Evolutionary conservation across 768 basidiomycete genomes (phyloP).

Genomic region (Pulveroboletus sp.): DNA sequence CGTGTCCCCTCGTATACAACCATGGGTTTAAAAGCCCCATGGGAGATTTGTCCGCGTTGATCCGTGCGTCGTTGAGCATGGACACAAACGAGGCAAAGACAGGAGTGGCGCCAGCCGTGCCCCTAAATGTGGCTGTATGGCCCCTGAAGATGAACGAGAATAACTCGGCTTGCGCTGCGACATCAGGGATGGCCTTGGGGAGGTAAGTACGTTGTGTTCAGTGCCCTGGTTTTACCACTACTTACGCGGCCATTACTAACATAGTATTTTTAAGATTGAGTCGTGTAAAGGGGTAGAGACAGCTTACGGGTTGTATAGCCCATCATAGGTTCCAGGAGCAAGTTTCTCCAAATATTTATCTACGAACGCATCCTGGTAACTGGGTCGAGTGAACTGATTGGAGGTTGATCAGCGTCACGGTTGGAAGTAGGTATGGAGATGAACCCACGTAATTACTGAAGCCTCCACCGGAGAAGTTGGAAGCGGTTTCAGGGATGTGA

Average conservation of each 20-base stretch:
- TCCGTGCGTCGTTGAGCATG: constrained; percentile 62
- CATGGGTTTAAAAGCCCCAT: constrained; percentile 69
- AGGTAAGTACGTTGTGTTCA: neutral
- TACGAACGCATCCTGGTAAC: constrained; percentile 51
- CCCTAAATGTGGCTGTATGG: constrained; percentile 38
- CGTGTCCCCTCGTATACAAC: constrained; percentile 41
- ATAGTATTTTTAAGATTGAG: neutral
- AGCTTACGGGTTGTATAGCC: constrained; percentile 59
- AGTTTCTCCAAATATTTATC: constrained; percentile 43
- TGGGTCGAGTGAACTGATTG: constrained; percentile 51
- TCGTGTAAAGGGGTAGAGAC: neutral
- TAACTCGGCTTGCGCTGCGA: constrained; percentile 53
- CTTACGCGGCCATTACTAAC: constrained; percentile 50
- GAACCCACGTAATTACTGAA: constrained; percentile 62
- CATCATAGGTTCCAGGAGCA: constrained; percentile 48
- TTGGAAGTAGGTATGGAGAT: constrained; percentile 2
- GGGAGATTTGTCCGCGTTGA: constrained; percentile 39
- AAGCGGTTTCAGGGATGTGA: constrained; percentile 56
- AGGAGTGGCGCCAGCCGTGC: constrained; percentile 67
- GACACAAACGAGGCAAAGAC: constrained; percentile 63
- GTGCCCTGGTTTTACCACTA: neutral
- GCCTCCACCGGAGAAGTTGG: constrained; percentile 66
- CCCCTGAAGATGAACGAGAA: constrained; percentile 51
- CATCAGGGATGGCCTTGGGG: constrained; percentile 56
- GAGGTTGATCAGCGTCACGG: neutral